Conservation (phyloP, 2,329 filamentous ascomycete species). For the Aspergillus piperis region DNA sequence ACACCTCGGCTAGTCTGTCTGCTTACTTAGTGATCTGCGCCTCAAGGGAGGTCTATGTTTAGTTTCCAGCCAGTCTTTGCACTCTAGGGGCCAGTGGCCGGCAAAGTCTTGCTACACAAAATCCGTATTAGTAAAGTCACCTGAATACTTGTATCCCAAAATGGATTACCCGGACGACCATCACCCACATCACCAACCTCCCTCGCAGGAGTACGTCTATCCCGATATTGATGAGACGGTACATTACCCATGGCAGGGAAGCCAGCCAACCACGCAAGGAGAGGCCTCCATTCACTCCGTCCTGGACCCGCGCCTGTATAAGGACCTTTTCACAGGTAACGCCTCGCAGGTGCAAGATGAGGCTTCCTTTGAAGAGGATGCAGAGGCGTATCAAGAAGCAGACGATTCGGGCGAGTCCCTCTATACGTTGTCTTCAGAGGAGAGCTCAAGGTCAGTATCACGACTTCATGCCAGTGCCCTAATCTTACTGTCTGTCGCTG, state of each 20-base stretch:
- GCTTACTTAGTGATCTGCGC: not conserved
- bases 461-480: not conserved
- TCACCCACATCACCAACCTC: conserved; percentile 12
- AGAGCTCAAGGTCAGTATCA: conserved; percentile 29
- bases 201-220: conserved; percentile 29
- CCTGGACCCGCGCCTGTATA: conserved; percentile 39
- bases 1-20: not conserved
- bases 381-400: conserved; percentile 11
- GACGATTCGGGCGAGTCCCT: conserved; percentile 27
- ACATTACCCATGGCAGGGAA: conserved; percentile 37
- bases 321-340: conserved; percentile 22
- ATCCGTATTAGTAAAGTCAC: not conserved
- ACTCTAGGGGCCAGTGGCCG: not conserved
- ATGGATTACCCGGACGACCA: conserved; percentile 25
- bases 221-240: conserved; percentile 37
- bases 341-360: conserved; percentile 18
- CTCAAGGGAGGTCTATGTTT: not conserved
- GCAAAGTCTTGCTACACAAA: not conserved
- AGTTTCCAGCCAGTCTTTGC: not conserved
- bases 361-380: conserved; percentile 12
- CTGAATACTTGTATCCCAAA: conserved; percentile 3
- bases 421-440: conserved; percentile 26
- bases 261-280: conserved; percentile 16
- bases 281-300: conserved; percentile 26
- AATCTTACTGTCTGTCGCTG: not conserved